Evolutionary conservation across 1,284 basidiomycete species (phyloP).

Genomic region (Ganoderma resinaceum): DNA sequence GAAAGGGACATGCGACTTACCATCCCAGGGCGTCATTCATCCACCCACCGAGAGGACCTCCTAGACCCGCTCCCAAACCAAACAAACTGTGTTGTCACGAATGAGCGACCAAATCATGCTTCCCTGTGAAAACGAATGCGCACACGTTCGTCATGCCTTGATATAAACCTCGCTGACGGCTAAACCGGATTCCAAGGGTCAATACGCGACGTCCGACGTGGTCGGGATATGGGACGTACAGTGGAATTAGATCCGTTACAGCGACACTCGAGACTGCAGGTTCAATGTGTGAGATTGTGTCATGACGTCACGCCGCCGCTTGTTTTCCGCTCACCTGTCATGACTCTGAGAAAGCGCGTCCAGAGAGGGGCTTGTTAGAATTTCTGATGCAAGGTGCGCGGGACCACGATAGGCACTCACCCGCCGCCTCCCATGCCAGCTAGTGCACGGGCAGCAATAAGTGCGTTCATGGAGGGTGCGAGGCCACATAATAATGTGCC

Average conservation of each 20-base stretch:
- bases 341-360: constrained; percentile 56
- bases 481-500: constrained; percentile 86
- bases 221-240: constrained; percentile 56
- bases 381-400: constrained; percentile 26
- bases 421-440: constrained; percentile 94
- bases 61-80: constrained; percentile 82
- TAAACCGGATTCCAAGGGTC: constrained; percentile 39
- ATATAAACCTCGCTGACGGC: constrained; percentile 86
- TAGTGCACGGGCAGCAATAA: constrained; percentile 82
- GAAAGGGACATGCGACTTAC: constrained; percentile 51
- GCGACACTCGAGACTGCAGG: constrained; percentile 76
- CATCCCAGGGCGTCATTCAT: constrained; percentile 86
- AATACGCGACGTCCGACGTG: constrained; percentile 21
- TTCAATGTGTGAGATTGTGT: constrained; percentile 22
- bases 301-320: constrained; percentile 35
- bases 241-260: constrained; percentile 81
- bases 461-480: constrained; percentile 83
- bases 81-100: constrained; percentile 58
- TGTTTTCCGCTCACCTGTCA: constrained; percentile 68
- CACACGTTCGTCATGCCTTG: constrained; percentile 91
- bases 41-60: constrained; percentile 90
- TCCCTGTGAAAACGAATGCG: constrained; percentile 35
- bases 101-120: constrained; percentile 17
- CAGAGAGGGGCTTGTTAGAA: constrained; percentile 19
- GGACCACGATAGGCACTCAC: constrained; percentile 48